Conservation (phyloP, 768 basidiomycete genomes). For the Macrolepiota fuliginosa region DNA sequence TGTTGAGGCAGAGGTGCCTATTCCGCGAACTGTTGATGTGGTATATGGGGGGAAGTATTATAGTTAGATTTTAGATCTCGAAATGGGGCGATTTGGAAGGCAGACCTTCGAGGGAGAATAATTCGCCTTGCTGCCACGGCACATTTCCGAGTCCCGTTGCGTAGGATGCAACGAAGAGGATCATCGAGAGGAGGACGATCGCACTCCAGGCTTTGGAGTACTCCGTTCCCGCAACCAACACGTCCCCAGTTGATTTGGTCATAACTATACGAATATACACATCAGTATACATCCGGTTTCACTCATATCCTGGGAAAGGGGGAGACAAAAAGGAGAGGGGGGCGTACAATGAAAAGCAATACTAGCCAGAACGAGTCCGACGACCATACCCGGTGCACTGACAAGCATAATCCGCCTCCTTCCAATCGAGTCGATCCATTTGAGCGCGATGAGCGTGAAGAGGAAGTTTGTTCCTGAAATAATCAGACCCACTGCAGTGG, state of each 20-base stretch:
- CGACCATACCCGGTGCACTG: constrained; percentile 72
- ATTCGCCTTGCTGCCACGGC: constrained; percentile 86
- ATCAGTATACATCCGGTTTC: not conserved
- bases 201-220: constrained; percentile 65
- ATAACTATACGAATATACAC: constrained; percentile 36
- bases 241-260: constrained; percentile 57
- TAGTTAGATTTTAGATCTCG: not conserved
- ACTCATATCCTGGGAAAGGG: not conserved
- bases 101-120: constrained; percentile 63
- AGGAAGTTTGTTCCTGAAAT: constrained; percentile 77
- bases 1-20: constrained; percentile 73
- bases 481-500: constrained; percentile 78
- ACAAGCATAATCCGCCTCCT: constrained; percentile 67
- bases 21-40: constrained; percentile 52
- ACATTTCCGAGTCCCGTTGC: constrained; percentile 78
- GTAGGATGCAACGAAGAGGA: constrained; percentile 80
- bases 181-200: constrained; percentile 76
- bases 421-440: constrained; percentile 71
- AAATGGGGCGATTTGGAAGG: constrained; percentile 11
- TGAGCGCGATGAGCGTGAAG: constrained; percentile 74
- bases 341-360: constrained; percentile 60
- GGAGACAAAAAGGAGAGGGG: not conserved
- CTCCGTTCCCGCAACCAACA: constrained; percentile 54
- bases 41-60: constrained; percentile 18
- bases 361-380: constrained; percentile 61